Percentiles rank a stretch among this genome's conserved stretches.
phyloP scores from a whole-genome alignment of 2,329 filamentous ascomycete genomes.

The Chrysosphaeria jannelii region DNA sequence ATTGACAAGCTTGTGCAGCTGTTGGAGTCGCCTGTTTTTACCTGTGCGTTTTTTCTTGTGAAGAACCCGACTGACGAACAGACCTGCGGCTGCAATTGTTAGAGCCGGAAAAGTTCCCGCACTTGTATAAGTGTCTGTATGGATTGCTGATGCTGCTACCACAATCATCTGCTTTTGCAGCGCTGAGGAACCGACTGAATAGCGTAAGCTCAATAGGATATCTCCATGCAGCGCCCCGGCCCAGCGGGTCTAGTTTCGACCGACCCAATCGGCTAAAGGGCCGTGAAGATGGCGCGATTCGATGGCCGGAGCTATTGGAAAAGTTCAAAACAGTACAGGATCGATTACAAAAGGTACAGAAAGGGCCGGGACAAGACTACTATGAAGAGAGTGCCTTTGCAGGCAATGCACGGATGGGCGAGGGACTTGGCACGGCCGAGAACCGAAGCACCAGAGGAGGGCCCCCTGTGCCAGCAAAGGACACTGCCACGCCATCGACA shows the following conservation, averaged over 20 bases:
- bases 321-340: constrained; percentile 88
- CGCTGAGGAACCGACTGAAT: constrained; percentile 84
- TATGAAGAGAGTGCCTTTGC: too few relatives aligned
- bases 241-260: constrained; percentile 25
- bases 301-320: constrained; percentile 77
- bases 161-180: constrained; percentile 88
- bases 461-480: constrained; percentile 10
- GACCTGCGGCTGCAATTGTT: constrained; percentile 75
- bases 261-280: constrained; percentile 50
- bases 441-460: too few relatives aligned
- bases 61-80: not conserved
- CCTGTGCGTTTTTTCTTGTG: constrained; percentile 30
- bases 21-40: constrained; percentile 90
- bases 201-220: constrained; percentile 94
- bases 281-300: constrained; percentile 57
- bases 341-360: constrained; percentile 40
- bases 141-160: constrained; percentile 94
- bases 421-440: too few relatives aligned
- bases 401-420: too few relatives aligned
- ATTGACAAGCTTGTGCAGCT: constrained; percentile 96
- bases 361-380: too few relatives aligned
- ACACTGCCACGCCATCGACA: constrained; percentile 14
- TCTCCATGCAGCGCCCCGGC: constrained; percentile 45
- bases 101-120: constrained; percentile 81
- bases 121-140: constrained; percentile 93